phyloP scores from a whole-genome alignment of 495 filamentous ascomycete genomes.

The Hypoxylon cercidicola region DNA sequence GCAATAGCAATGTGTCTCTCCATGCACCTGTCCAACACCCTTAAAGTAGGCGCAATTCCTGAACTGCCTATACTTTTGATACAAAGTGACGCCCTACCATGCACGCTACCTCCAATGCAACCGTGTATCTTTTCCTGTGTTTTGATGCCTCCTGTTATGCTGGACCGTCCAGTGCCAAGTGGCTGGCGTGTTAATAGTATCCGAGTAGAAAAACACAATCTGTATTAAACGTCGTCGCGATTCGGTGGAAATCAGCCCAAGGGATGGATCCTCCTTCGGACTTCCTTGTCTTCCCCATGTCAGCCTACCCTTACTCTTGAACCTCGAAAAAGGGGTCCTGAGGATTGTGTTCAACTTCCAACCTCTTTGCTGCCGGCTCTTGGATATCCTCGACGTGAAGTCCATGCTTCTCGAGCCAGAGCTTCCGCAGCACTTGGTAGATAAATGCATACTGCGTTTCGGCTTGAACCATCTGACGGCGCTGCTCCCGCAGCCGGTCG shows the following conservation, averaged over 20 bases:
- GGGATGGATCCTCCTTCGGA: background rate
- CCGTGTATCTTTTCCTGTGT: conserved; percentile 17
- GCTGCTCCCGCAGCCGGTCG: conserved; percentile 83
- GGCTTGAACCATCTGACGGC: conserved; percentile 96
- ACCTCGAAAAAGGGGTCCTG: conserved; percentile 46
- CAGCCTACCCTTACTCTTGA: conserved; percentile 27
- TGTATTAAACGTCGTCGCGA: conserved; percentile 18
- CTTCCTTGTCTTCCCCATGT: background rate
- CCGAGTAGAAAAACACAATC: conserved; percentile 11
- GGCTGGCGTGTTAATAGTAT: background rate
- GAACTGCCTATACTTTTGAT: conserved; percentile 6
- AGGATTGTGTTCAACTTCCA: conserved; percentile 50
- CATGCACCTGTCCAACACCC: conserved; percentile 4
- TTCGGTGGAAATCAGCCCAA: conserved; percentile 2
- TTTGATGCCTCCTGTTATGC: conserved; percentile 21
- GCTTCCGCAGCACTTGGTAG: conserved; percentile 84
- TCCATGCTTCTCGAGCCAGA: conserved; percentile 69
- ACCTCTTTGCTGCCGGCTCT: conserved; percentile 59
- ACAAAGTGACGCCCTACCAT: conserved; percentile 17
- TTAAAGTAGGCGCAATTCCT: background rate
- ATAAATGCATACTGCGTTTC: conserved; percentile 88
- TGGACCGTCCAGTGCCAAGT: conserved; percentile 1
- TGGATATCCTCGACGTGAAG: conserved; percentile 36
- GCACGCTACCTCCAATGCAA: conserved; percentile 30
- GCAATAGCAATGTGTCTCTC: background rate